Conservation (phyloP, 495 filamentous ascomycete genomes). For the Zalerion maritima region DNA sequence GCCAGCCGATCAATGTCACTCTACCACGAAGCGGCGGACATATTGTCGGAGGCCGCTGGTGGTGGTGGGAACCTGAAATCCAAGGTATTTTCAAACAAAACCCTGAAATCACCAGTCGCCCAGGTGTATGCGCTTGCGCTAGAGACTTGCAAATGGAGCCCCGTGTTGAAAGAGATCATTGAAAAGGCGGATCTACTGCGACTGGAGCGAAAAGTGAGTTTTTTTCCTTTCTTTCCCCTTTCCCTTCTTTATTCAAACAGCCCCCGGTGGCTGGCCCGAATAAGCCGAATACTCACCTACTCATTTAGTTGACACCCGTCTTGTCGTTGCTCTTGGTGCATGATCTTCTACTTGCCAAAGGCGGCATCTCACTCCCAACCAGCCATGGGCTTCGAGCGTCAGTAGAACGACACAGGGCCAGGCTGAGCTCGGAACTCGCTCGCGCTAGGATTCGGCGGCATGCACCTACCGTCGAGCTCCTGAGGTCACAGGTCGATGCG, state of each 20-base stretch:
- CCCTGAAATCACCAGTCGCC: conserved; percentile 58
- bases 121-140: conserved; percentile 74
- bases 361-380: conserved; percentile 61
- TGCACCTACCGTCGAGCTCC: conserved; percentile 44
- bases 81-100: conserved; percentile 55
- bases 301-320: conserved; percentile 56
- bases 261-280: background rate
- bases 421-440: conserved; percentile 67
- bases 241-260: background rate
- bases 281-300: conserved; percentile 5
- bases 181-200: conserved; percentile 55
- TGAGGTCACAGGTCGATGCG: conserved; percentile 42
- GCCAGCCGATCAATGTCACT: too few relatives aligned
- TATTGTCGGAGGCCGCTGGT: conserved; percentile 48
- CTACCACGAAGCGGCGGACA: conserved; percentile 74
- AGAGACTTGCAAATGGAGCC: conserved; percentile 83
- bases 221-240: conserved; percentile 1
- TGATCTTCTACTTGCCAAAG: conserved; percentile 68
- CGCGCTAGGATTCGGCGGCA: conserved; percentile 59
- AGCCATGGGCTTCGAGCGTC: conserved; percentile 61
- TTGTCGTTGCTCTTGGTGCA: conserved; percentile 73
- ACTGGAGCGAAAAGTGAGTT: conserved; percentile 64
- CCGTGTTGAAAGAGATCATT: conserved; percentile 71
- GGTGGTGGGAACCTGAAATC: conserved; percentile 68
- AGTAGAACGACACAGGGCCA: conserved; percentile 65